Percentiles rank a stretch among this genome's conserved stretches.
These are phyloP conservation scores for Xerocomus spinulosus DNA, from an alignment of 768 basidiomycete genomes.

Conservation along the genomic window DNA sequence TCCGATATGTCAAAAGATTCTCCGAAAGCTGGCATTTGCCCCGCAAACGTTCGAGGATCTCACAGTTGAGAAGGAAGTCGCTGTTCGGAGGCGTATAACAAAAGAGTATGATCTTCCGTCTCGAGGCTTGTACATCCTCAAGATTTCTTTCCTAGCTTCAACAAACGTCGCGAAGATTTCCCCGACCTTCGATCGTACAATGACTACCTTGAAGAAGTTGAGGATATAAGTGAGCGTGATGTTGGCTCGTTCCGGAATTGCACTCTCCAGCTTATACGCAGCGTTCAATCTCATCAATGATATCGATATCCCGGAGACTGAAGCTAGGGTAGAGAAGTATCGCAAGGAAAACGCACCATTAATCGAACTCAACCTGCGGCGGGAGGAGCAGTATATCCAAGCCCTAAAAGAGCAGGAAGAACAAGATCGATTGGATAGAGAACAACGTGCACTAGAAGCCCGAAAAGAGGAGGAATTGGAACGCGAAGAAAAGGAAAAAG, in stretches of 20 bases:
- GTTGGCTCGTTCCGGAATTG: background rate
- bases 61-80: slow-evolving; percentile 90
- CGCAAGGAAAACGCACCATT: slow-evolving; percentile 75
- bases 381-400: slow-evolving; percentile 72
- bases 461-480: slow-evolving; percentile 71
- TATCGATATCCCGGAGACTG: slow-evolving; percentile 74
- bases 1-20: slow-evolving; percentile 83
- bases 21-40: slow-evolving; percentile 91
- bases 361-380: slow-evolving; percentile 80
- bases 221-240: slow-evolving; percentile 68
- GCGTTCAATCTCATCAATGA: slow-evolving; percentile 96
- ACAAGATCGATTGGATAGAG: slow-evolving; percentile 64
- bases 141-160: slow-evolving; percentile 59
- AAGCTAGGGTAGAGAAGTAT: slow-evolving; percentile 75
- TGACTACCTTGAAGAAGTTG: slow-evolving; percentile 93
- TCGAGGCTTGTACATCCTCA: background rate
- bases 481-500: slow-evolving; percentile 69
- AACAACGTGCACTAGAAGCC: slow-evolving; percentile 61
- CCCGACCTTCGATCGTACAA: slow-evolving; percentile 75
- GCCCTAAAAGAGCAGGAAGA: slow-evolving; percentile 78
- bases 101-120: slow-evolving; percentile 61
- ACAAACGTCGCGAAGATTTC: slow-evolving; percentile 92
- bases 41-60: slow-evolving; percentile 95
- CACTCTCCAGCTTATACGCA: slow-evolving; percentile 26
- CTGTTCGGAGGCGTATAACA: slow-evolving; percentile 78